Evolutionary conservation across 2,329 filamentous ascomycete species (phyloP), one percentile per base, ranked within the genome.

Genomic region (Pyrenophora tritici-repentis): DNA sequence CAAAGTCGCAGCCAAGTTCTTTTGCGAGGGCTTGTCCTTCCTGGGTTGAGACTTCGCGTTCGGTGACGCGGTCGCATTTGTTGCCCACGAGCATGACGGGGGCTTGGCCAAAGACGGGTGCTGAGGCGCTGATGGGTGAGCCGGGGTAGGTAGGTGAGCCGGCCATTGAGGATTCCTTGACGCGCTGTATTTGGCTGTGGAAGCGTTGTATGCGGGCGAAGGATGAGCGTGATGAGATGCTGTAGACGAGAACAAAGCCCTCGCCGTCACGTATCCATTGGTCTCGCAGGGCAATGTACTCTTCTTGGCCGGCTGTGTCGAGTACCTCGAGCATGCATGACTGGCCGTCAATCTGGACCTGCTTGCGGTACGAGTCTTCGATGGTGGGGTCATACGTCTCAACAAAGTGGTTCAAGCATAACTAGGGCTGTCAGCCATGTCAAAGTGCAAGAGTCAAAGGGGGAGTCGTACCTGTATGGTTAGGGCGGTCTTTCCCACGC

Each of bases 211-310:
- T 97, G 72, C 93, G 89, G 50, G 88, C 87, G 73, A 97, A 97
- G 16, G 93, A 97, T 29, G 92, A 92, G 68, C 94, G 88, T 44
- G 93, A 97, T 12, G 94, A 96, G 76, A 99, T 97, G 79, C 91
- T 96, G 81, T 99, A 97, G 60, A 99, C 94, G 55, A 99, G 83
- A 24, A 99, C 90, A 72, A 97, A 97, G 16, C 94, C 94, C 75
- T 99, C 94, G 62, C 94, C 93, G 71, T 97, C 93, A 65, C 94
- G 86, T 74, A 97, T 97, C 93, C 93, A 97, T 79, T 97, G 94
- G 74, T 97, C 94, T 70, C 94, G 85, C 67, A 97, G 80, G 39
- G 94, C 94, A 58, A 93, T 97, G 77, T 97, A 99, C 78, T 99
- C 94, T 78, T 99, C 94, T 75, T 99, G 94, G 50, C 94, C 94